These are phyloP conservation scores for Pelargonium exstipulatum DNA, from an alignment of 441 rosid species.

Conservation along the genomic window DNA sequence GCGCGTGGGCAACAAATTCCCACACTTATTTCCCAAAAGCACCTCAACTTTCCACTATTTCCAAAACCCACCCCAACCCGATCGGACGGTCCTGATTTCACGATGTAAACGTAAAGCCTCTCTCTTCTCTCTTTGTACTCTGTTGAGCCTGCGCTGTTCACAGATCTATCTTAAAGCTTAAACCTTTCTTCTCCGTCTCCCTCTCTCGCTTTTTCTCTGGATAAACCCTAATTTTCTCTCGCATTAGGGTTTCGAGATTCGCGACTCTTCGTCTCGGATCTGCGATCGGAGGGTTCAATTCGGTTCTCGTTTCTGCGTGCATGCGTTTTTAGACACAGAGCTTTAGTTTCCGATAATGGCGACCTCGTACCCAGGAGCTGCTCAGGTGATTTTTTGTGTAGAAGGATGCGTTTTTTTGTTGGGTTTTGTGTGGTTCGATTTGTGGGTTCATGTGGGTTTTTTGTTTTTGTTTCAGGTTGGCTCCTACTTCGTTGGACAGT, in stretches of 20 bases:
- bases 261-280: neutral
- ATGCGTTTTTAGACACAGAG: conserved; percentile 29
- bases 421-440: neutral
- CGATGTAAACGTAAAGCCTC: neutral
- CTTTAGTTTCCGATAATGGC: conserved; percentile 35
- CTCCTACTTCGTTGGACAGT: conserved; percentile 69
- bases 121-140: neutral
- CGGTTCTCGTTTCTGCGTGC: neutral
- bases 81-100: conserved; percentile 1
- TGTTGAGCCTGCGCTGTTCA: neutral
- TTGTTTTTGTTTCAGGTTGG: conserved; percentile 42
- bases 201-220: neutral
- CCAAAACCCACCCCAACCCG: neutral
- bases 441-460: conserved; percentile 1
- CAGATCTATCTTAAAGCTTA: conserved; percentile 4
- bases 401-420: neutral
- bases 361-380: conserved; percentile 42
- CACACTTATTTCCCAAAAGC: neutral
- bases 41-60: neutral
- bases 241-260: neutral
- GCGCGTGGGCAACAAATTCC: no score
- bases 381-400: conserved; percentile 33
- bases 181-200: conserved; percentile 4
- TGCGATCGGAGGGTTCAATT: neutral
- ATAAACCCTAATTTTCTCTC: conserved; percentile 9